Base-by-base conservation (phyloP, 768 basidiomycete genomes). In the Boletus huronensis region DNA sequence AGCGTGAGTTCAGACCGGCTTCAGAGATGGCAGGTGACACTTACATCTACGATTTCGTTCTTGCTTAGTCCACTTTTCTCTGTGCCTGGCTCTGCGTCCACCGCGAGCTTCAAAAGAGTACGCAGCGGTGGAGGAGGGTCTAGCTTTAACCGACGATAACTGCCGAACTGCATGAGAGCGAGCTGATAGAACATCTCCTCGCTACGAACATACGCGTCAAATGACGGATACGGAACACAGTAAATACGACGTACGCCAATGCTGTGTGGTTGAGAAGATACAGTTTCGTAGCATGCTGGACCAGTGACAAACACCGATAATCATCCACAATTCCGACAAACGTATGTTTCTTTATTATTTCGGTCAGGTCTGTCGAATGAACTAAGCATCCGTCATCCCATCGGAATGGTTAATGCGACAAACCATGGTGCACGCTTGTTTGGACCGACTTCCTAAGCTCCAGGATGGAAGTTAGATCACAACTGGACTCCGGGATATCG, bases 131-230 rank as follows among this genome's bases (percentile, higher is more conserved):
- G 92, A 3, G 95, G 76, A 1, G 96, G 95, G 34, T 94, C 86
- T 3, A 98, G 77, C 57, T 85, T 86, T 48, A 98, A 72, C 21
- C 83, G 79, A 55, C 82, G 79, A 58, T 89, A 82, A 57, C 89
- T 81, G 2, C 94, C 92, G 64, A 99, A 99, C 68, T 98, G 96
- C 17, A 91, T 79, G 26, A 98, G 72, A 2, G 84, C 92, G 7
- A 99, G 80, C 65, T 99, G 97, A 71, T 97, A 98, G 69, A 98
- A 96, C 32, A 97, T 77, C 61, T 97, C 93, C 64, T 97, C 93
- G 0, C 94, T 97, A 53, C 9, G 16, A 19, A 38, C 1, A 32
- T 25, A 21, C 23, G 10, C 1, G 36, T 50, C 21, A 23, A 54
- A 50, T 16, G 10, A 41, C 10, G 42, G 14, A 28, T 45, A 47